Base-by-base conservation (phyloP, 2,329 filamentous ascomycete genomes). In the Fusarium nisikadoi region DNA sequence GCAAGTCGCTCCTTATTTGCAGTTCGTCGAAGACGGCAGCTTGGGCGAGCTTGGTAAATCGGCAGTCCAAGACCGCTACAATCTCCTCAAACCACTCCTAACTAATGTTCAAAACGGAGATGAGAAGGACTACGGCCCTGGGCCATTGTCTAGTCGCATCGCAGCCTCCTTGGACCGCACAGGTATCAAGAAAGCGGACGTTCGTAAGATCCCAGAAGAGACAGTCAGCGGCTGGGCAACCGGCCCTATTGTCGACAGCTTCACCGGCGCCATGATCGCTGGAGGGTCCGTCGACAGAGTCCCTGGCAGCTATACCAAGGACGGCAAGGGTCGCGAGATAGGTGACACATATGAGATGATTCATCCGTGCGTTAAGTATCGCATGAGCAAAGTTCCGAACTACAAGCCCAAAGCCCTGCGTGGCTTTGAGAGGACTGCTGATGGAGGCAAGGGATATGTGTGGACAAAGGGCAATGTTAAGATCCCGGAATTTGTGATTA, bases 191-290 rank as follows among this genome's bases (percentile, higher is more conserved):
- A 75, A 73, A 49, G 65, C 63, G n/a, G 52, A 69, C 7, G 38
- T 65, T 41, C 60, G 66, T 36, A 69, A 69, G 19, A 53, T 75
- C 23, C 57, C 63, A 25, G 54, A 69, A 16, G 72, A 73, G 23
- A 63, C 58, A 7, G 47, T 75, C 61, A 66, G 42, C 29, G 75
- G 75, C 13, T 76, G 75, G 75, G 75, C 74, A 19, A 76, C 72
- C 3, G 75, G 75, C 3, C 73, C 75, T 38, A 75, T 76, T 23
- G 65, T 76, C 39, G 75, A 76, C 35, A 76, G 74, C 64, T 76
- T 75, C 69, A 73, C 69, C 5, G 70, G 64, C 33, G 64, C 58
- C 42, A 70, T 75, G 68, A 42, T 73, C 4, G 67, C 73, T 6
- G 60, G 25, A 8, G 63, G 53, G 16, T 75, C 55, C 33, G 11